These are phyloP conservation scores for Cantharellus cinnabarinus DNA, from an alignment of 768 basidiomycete species.

Conservation along the genomic window DNA sequence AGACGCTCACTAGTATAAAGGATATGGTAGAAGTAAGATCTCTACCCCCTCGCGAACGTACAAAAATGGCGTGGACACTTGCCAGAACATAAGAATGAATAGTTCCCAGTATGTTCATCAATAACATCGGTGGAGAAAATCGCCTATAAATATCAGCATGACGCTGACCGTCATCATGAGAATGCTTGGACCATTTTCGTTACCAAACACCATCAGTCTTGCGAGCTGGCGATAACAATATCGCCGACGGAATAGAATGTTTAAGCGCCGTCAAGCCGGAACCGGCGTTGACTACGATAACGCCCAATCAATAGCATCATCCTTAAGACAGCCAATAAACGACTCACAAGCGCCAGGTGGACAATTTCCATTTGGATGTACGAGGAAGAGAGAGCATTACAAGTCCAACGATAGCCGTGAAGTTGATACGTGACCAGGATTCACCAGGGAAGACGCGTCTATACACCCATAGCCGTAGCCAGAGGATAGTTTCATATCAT, in stretches of 20 bases:
- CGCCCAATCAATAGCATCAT: conserved; percentile 76
- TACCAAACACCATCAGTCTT: conserved; percentile 41
- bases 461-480: too few relatives aligned
- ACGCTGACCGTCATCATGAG: conserved; percentile 76
- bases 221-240: conserved; percentile 44
- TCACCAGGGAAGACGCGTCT: conserved; percentile 19
- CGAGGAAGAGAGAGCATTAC: conserved; percentile 72
- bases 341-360: too few relatives aligned
- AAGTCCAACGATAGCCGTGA: conserved; percentile 1
- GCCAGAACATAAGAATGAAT: too few relatives aligned
- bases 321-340: conserved; percentile 49
- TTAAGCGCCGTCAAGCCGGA: conserved; percentile 29
- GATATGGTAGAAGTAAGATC: background rate
- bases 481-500: too few relatives aligned
- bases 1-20: background rate
- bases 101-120: too few relatives aligned
- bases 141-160: conserved; percentile 53
- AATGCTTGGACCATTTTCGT: conserved; percentile 64
- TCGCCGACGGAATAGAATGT: conserved; percentile 29
- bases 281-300: conserved; percentile 79
- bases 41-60: background rate
- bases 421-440: background rate
- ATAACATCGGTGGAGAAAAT: conserved; percentile 84
- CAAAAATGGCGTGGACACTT: conserved; percentile 23
- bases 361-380: conserved; percentile 32